These are phyloP conservation scores for Pythium biforme DNA, from an alignment of 352 stramenopile species.

Conservation along the genomic window DNA sequence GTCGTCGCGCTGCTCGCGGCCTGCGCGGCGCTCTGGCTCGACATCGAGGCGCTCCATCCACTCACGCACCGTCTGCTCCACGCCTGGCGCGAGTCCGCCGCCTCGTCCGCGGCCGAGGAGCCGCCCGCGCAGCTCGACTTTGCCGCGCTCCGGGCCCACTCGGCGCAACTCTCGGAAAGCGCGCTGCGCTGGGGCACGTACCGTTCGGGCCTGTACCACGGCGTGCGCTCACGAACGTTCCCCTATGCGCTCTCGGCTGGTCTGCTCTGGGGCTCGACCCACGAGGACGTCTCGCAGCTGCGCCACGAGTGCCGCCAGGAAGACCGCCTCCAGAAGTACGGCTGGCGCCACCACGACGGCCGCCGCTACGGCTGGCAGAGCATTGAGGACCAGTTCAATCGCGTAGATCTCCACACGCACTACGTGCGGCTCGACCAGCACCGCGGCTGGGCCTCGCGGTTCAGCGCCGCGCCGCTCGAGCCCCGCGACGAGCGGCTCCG, in stretches of 20 bases:
- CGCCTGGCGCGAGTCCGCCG: neutral
- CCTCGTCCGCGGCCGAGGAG: neutral
- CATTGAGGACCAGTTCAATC: conserved; percentile 79
- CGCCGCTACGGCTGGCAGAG: conserved; percentile 51
- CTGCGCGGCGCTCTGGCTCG: conserved; percentile 15
- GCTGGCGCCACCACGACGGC: conserved; percentile 79
- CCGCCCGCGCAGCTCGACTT: conserved; percentile 30
- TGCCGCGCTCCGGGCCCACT: conserved; percentile 34
- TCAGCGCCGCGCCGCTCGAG: conserved; percentile 40
- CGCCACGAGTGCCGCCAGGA: conserved; percentile 75
- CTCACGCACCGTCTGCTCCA: neutral
- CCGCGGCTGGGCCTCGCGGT: conserved; percentile 51
- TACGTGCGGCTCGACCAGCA: conserved; percentile 43
- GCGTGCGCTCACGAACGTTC: conserved; percentile 64
- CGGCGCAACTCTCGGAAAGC: conserved; percentile 31
- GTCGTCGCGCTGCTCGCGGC: conserved; percentile 15
- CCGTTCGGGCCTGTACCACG: conserved; percentile 76
- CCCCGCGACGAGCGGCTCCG: conserved; percentile 44
- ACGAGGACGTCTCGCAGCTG: conserved; percentile 72
- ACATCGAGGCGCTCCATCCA: conserved; percentile 5
- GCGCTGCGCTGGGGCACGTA: conserved; percentile 73
- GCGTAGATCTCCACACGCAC: conserved; percentile 53
- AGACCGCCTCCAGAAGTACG: conserved; percentile 75
- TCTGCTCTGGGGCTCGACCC: conserved; percentile 68
- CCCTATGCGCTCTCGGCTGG: conserved; percentile 66